These are phyloP conservation scores for Ochromonas danica DNA, from an alignment of 108 stramenopile genomes.

Conservation along the genomic window DNA sequence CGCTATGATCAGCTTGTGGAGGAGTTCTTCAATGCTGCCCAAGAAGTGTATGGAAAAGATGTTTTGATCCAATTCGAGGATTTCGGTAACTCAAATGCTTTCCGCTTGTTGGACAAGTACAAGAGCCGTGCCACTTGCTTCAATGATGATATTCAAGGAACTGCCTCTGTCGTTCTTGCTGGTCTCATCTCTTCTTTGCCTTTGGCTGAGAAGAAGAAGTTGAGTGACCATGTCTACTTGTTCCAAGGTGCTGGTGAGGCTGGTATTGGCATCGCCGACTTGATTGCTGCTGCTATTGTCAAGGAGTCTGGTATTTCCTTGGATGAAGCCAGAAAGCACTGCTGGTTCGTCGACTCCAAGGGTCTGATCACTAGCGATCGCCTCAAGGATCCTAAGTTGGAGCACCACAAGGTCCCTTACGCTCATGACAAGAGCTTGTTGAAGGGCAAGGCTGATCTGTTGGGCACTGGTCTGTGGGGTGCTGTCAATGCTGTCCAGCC, in stretches of 20 bases:
- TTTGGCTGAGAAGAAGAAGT: not conserved
- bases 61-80: constrained; percentile 79
- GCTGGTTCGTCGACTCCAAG: constrained; percentile 63
- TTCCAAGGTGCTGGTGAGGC: constrained; percentile 57
- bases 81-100: constrained; percentile 74
- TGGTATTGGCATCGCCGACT: constrained; percentile 48
- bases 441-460: not conserved
- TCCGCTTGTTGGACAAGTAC: constrained; percentile 82
- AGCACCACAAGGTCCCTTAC: constrained; percentile 62
- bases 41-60: constrained; percentile 85
- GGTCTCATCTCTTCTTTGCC: constrained; percentile 41
- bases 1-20: constrained; percentile 81
- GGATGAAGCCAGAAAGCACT: constrained; percentile 55
- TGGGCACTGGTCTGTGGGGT: constrained; percentile 32
- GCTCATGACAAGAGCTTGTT: constrained; percentile 50
- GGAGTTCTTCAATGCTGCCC: constrained; percentile 92
- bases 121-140: constrained; percentile 81
- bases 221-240: constrained; percentile 40
- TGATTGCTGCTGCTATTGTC: constrained; percentile 33
- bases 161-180: constrained; percentile 50
- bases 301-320: constrained; percentile 30
- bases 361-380: constrained; percentile 58
- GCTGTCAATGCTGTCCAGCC: constrained; percentile 67
- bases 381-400: constrained; percentile 32
- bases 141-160: constrained; percentile 98